phyloP scores from a whole-genome alignment of 257 asterid genomes.

The Solanum lycopersicoides region DNA sequence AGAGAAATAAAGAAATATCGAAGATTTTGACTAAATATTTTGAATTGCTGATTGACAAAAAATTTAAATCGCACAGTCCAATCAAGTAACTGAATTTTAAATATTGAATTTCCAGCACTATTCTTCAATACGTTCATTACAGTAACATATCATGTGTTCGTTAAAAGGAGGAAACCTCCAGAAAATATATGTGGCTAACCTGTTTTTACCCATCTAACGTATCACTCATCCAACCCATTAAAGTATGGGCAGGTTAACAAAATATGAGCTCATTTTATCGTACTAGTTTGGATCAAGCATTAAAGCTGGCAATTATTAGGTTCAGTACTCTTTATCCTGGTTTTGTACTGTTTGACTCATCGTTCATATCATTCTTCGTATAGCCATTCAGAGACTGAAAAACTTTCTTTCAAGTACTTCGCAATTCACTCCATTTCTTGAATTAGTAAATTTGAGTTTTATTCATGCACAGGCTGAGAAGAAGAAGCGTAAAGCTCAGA shows the following conservation, averaged over 20 bases:
- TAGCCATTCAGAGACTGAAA: background rate
- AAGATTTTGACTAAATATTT: background rate
- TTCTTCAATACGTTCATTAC: background rate
- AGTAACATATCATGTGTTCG: background rate
- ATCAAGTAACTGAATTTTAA: background rate
- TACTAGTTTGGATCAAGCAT: background rate
- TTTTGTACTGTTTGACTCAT: background rate
- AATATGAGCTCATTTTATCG: background rate
- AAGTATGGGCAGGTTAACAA: background rate
- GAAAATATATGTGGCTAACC: background rate
- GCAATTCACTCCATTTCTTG: background rate
- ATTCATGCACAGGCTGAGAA: constrained; percentile 42
- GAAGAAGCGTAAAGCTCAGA: constrained; percentile 65
- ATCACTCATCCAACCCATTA: background rate
- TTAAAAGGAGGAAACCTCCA: background rate
- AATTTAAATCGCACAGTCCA: background rate
- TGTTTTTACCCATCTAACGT: background rate
- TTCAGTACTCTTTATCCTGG: background rate
- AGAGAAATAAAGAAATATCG: background rate
- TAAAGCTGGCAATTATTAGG: background rate
- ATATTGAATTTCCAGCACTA: background rate
- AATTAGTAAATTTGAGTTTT: background rate
- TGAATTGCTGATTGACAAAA: background rate
- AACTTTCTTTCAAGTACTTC: background rate
- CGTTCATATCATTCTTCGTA: background rate